Evolutionary conservation across 495 filamentous ascomycete species (phyloP).

Genomic region (Evansstolkia leycettana): DNA sequence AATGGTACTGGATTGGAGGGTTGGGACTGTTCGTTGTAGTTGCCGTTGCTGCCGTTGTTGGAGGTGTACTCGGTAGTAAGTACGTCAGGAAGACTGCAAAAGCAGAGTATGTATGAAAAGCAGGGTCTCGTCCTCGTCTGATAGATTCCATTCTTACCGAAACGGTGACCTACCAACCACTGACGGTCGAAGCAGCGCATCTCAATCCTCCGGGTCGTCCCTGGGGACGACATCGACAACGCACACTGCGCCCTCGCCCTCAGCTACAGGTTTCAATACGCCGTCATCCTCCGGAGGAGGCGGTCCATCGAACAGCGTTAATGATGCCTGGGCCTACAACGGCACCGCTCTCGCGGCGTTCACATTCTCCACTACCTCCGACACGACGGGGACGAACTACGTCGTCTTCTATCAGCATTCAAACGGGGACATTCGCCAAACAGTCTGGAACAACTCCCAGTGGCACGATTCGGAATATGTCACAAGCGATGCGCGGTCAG

Average conservation of each 20-base stretch:
- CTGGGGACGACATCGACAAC: neutral
- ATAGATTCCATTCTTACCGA: too few species aligned
- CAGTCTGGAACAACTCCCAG: neutral
- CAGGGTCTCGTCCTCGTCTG: too few species aligned
- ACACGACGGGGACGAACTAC: neutral
- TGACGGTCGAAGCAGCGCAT: neutral
- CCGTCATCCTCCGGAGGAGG: too few species aligned
- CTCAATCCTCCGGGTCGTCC: neutral
- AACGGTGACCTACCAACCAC: too few species aligned
- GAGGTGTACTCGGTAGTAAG: neutral
- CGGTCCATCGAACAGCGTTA: neutral
- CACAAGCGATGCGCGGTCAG: neutral
- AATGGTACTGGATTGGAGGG: neutral
- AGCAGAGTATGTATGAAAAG: too few species aligned
- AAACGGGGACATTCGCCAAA: neutral
- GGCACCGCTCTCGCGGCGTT: neutral
- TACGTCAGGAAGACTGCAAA: neutral
- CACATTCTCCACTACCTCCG: neutral
- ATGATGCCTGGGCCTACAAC: conserved; percentile 1
- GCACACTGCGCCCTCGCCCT: neutral
- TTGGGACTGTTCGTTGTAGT: neutral
- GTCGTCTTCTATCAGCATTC: conserved; percentile 1
- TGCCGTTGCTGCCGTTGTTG: neutral
- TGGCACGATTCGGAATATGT: neutral
- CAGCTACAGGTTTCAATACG: neutral